Conservation (phyloP, 306 rosid genomes). For the Rosa lucieae region DNA sequence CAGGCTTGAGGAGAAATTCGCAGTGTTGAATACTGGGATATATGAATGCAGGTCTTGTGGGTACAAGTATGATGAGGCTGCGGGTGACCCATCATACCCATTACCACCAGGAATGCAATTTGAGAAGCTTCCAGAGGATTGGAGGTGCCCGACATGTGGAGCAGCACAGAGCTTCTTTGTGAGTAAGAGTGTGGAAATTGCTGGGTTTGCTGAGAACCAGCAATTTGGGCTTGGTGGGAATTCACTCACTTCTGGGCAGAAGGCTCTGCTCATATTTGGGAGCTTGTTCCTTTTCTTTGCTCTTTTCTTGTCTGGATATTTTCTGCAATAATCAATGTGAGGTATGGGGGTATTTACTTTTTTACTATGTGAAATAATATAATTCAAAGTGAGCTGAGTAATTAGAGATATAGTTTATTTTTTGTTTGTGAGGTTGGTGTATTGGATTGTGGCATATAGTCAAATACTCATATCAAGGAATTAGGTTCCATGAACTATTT, state of each 20-base stretch:
- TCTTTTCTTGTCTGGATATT: slow-evolving; percentile 81
- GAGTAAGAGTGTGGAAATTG: slow-evolving; percentile 90
- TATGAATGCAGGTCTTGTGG: slow-evolving; percentile 96
- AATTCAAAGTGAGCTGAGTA: slow-evolving; percentile 21
- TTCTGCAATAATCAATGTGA: slow-evolving; percentile 58
- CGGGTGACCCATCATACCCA: slow-evolving; percentile 85
- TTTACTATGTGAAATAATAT: slow-evolving; percentile 2
- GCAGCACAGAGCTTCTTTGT: slow-evolving; percentile 78
- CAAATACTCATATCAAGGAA: not conserved
- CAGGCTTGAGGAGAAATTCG: slow-evolving; percentile 86
- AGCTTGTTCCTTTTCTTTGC: slow-evolving; percentile 67
- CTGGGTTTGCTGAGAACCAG: slow-evolving; percentile 94
- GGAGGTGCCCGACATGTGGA: slow-evolving; percentile 98
- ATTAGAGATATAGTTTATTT: slow-evolving; percentile 5
- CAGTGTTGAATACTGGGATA: slow-evolving; percentile 82
- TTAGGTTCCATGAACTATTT: slow-evolving; percentile 4
- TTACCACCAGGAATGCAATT: slow-evolving; percentile 76
- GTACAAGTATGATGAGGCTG: slow-evolving; percentile 77
- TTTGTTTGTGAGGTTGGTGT: slow-evolving; percentile 6
- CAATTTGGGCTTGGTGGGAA: slow-evolving; percentile 93
- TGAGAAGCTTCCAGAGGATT: slow-evolving; percentile 81
- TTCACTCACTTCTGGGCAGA: slow-evolving; percentile 84
- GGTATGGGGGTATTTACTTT: not conserved
- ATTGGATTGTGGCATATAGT: slow-evolving; percentile 14
- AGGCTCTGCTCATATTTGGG: slow-evolving; percentile 82